Conservation (phyloP, 441 rosid species). For the Sinapis alba region DNA sequence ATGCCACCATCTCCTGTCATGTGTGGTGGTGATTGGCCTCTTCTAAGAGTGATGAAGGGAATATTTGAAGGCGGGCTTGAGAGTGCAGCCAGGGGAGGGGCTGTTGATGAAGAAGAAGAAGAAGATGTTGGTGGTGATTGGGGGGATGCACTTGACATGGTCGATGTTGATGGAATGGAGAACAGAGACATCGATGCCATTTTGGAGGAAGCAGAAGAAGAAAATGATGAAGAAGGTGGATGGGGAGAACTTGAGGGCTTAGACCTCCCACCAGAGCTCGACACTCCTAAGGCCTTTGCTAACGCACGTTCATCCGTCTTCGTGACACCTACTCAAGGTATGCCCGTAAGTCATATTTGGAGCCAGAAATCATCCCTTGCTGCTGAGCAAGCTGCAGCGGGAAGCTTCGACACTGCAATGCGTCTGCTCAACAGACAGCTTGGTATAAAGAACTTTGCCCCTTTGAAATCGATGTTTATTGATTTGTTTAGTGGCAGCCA, state of each 20-base stretch:
- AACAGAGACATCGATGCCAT: neutral
- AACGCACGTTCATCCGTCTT: slow-evolving; percentile 60
- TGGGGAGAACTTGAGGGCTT: slow-evolving; percentile 82
- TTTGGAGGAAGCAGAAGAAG: slow-evolving; percentile 34
- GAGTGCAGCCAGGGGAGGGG: neutral
- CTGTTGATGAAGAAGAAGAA: neutral
- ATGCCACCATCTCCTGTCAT: slow-evolving; percentile 70
- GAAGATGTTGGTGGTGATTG: neutral
- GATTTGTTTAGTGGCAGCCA: slow-evolving; percentile 81
- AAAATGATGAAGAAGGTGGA: slow-evolving; percentile 68
- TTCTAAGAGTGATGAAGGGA: slow-evolving; percentile 83
- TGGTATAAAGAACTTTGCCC: slow-evolving; percentile 72
- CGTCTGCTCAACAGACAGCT: slow-evolving; percentile 83
- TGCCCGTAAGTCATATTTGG: slow-evolving; percentile 89
- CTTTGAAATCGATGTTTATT: slow-evolving; percentile 68
- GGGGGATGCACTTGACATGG: slow-evolving; percentile 4
- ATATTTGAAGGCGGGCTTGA: slow-evolving; percentile 44
- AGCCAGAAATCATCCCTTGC: slow-evolving; percentile 82
- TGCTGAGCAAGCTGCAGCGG: slow-evolving; percentile 88
- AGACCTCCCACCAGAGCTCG: slow-evolving; percentile 80
- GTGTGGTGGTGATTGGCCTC: slow-evolving; percentile 93
- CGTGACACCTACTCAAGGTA: slow-evolving; percentile 83
- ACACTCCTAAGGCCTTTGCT: slow-evolving; percentile 65
- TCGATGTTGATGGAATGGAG: slow-evolving; percentile 11
- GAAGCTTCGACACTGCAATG: slow-evolving; percentile 91